Evolutionary conservation across 108 stramenopile genomes (phyloP).

Genomic region (Tribonema minus): DNA sequence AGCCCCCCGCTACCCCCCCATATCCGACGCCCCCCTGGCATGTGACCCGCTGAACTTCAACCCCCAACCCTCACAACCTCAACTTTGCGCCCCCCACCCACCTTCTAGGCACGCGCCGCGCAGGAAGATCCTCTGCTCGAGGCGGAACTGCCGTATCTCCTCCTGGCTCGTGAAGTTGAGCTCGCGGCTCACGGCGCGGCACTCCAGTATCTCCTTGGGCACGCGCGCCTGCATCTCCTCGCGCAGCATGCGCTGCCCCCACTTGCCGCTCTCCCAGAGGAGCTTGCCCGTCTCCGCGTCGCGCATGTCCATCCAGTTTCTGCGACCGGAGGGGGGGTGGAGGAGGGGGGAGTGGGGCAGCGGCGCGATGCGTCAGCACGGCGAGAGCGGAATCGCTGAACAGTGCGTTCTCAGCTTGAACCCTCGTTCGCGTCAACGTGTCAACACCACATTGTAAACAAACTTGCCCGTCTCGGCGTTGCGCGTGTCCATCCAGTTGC

Average conservation of each 20-base stretch:
- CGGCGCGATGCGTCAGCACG: neutral
- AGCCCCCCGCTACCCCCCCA: too few species aligned
- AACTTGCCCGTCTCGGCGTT: neutral
- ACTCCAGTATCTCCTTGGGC: constrained; percentile 40
- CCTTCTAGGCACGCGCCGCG: constrained; percentile 50
- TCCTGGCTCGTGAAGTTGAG: constrained; percentile 54
- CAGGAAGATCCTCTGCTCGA: constrained; percentile 56
- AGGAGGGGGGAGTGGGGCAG: too few species aligned
- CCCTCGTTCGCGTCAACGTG: neutral
- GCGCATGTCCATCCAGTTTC: constrained; percentile 66
- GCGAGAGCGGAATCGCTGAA: neutral
- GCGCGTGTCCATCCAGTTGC: neutral
- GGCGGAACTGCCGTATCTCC: constrained; percentile 51
- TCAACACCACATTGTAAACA: neutral
- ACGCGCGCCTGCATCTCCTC: neutral
- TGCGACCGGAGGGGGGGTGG: neutral
- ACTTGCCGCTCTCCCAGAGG: constrained; percentile 55
- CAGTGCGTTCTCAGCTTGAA: neutral
- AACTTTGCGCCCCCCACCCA: too few species aligned
- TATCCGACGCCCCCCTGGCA: too few species aligned
- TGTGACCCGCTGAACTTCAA: too few species aligned
- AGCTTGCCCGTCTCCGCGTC: constrained; percentile 57
- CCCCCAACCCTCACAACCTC: too few species aligned
- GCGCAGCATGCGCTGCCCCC: constrained; percentile 25
- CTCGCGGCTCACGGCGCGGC: constrained; percentile 58